Percentiles rank a stretch among this genome's conserved stretches.
Conservation (phyloP, 805 yeast genomes). For the Starmerella sp. region DNA sequence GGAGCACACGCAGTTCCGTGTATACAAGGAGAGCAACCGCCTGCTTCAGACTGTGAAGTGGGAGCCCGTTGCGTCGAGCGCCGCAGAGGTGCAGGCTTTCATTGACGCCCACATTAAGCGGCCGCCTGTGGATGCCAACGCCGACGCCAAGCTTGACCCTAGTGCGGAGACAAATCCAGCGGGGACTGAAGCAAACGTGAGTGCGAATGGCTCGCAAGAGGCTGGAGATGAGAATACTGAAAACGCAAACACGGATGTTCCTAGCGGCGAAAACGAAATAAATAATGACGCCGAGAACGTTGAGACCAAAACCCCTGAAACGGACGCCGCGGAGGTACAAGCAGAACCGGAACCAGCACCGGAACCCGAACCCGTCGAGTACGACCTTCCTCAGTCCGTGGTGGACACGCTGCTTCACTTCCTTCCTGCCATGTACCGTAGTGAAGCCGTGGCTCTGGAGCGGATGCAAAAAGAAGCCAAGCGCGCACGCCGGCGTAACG, state of each 20-base stretch:
- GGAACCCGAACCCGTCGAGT: conserved; percentile 2
- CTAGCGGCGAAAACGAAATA: not conserved
- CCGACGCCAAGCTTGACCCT: not conserved
- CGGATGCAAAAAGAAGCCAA: conserved; percentile 19
- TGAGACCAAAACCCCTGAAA: not conserved
- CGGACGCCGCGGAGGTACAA: not conserved
- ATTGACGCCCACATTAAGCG: conserved; percentile 5
- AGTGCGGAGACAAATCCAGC: not conserved
- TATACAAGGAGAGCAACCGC: conserved; percentile 29
- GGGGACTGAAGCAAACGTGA: too few species aligned
- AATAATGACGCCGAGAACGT: too few species aligned
- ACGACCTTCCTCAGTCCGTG: conserved; percentile 17
- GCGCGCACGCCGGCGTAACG: conserved; percentile 17
- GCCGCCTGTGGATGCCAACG: not conserved
- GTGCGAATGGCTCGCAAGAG: too few species aligned
- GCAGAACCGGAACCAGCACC: not conserved
- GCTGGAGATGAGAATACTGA: too few species aligned
- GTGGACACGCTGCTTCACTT: conserved; percentile 19
- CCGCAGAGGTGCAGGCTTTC: conserved; percentile 23
- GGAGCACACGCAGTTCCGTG: conserved; percentile 29
- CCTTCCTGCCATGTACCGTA: conserved; percentile 14
- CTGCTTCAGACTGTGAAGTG: conserved; percentile 26
- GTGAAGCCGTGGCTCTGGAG: conserved; percentile 16
- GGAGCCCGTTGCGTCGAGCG: conserved; percentile 28
- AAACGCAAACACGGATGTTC: too few species aligned